These are phyloP conservation scores for Stylosanthes scabra DNA, from an alignment of 331 rosid genomes.

Conservation along the genomic window DNA sequence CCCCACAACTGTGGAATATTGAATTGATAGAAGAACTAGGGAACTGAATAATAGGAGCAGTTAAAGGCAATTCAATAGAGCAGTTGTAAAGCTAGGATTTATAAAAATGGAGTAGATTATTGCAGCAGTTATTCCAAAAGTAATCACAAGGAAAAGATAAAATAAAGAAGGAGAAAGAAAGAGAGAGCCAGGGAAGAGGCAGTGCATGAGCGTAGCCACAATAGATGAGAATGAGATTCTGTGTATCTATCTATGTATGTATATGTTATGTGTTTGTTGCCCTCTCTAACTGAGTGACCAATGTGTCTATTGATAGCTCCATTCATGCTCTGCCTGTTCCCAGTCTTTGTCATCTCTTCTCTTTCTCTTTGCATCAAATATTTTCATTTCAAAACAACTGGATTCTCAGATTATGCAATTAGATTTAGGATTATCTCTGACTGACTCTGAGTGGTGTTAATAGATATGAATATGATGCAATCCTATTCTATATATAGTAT, in stretches of 20 bases:
- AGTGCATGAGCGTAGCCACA: constrained; percentile 92
- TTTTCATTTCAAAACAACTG: not conserved
- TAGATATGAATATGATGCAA: not conserved
- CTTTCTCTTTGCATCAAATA: not conserved
- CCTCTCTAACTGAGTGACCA: too few species aligned
- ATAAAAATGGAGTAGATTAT: not conserved
- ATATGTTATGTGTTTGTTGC: too few species aligned
- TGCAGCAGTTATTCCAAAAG: not conserved
- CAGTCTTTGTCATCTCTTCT: constrained; percentile 51
- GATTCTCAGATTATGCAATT: too few species aligned
- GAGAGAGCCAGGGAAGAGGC: constrained; percentile 98
- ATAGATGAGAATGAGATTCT: constrained; percentile 38
- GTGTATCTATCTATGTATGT: too few species aligned
- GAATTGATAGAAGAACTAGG: not conserved
- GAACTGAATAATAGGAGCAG: constrained; percentile 1
- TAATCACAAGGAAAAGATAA: not conserved
- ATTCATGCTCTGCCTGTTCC: constrained; percentile 88
- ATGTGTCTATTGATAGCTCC: constrained; percentile 56
- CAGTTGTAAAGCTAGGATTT: not conserved
- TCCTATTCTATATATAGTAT: constrained; percentile 27
- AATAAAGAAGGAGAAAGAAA: not conserved
- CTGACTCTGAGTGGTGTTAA: not conserved
- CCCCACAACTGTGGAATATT: not conserved
- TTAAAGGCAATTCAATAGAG: not conserved
- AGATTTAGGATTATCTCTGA: too few species aligned